Percentiles rank a stretch among this genome's conserved stretches.
These are phyloP conservation scores for Acer saccharum DNA, from an alignment of 345 rosid genomes.

Conservation along the genomic window DNA sequence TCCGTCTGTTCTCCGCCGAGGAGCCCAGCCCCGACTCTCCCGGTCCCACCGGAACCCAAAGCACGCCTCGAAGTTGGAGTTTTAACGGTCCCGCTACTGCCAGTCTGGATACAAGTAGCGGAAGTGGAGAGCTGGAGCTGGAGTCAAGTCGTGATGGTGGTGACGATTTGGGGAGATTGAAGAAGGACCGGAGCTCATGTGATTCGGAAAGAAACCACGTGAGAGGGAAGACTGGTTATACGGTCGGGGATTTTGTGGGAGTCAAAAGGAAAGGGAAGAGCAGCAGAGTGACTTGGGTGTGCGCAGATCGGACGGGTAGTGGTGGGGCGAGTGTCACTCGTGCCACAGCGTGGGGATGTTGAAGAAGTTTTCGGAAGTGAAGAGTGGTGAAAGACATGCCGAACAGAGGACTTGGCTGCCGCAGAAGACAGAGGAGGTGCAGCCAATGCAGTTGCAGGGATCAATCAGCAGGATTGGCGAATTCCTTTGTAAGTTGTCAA, in stretches of 20 bases:
- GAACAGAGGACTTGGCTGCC: slow-evolving; percentile 66
- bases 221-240: slow-evolving; percentile 26
- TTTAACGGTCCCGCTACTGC: slow-evolving; percentile 28
- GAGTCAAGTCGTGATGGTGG: slow-evolving; percentile 19
- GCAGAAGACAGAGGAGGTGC: slow-evolving; percentile 39
- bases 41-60: neutral
- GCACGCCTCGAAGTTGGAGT: slow-evolving; percentile 34
- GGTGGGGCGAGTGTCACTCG: slow-evolving; percentile 86
- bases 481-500: slow-evolving; percentile 60
- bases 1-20: slow-evolving; percentile 10
- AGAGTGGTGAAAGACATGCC: slow-evolving; percentile 17
- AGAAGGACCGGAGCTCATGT: slow-evolving; percentile 14
- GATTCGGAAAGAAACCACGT: slow-evolving; percentile 9
- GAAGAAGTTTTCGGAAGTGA: slow-evolving; percentile 48
- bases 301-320: slow-evolving; percentile 65
- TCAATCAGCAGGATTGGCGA: slow-evolving; percentile 62
- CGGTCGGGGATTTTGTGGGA: slow-evolving; percentile 28
- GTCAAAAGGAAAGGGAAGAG: slow-evolving; percentile 53
- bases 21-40: slow-evolving; percentile 5
- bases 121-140: neutral
- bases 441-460: slow-evolving; percentile 41
- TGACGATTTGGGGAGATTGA: slow-evolving; percentile 19
- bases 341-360: slow-evolving; percentile 61
- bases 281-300: slow-evolving; percentile 57
- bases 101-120: neutral